phyloP scores from a whole-genome alignment of 257 asterid species.

The Nicotiana tabacum region DNA sequence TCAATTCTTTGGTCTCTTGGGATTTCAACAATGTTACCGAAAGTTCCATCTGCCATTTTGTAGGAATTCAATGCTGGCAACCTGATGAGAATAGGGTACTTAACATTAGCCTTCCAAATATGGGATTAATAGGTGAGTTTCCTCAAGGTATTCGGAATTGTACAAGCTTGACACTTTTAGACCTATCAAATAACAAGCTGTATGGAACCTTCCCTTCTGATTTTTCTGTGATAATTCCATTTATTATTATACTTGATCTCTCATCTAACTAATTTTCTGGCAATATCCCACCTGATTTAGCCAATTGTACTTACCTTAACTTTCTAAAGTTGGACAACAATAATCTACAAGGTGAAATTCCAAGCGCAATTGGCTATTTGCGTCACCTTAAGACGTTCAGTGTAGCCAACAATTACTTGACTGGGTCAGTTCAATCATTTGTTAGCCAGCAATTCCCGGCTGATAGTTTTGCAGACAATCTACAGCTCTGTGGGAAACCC shows the following conservation, averaged over 20 bases:
- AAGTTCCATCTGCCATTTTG: constrained; percentile 16
- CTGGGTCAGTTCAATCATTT: neutral
- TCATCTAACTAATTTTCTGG: constrained; percentile 22
- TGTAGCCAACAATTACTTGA: neutral
- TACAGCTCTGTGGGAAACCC: too few species aligned
- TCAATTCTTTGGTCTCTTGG: constrained; percentile 4
- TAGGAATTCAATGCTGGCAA: constrained; percentile 17
- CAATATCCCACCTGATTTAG: constrained; percentile 10
- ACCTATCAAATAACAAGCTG: neutral
- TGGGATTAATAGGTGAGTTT: too few species aligned
- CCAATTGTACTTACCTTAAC: neutral
- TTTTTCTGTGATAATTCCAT: neutral
- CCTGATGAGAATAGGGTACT: neutral
- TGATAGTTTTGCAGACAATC: neutral
- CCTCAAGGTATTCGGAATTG: too few species aligned
- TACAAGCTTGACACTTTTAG: too few species aligned
- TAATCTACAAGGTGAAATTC: constrained; percentile 9
- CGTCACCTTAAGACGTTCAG: neutral
- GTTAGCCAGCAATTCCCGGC: neutral
- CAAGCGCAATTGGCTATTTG: neutral
- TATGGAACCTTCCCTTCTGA: constrained; percentile 19
- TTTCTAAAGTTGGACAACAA: neutral
- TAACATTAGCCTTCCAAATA: constrained; percentile 12
- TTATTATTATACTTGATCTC: constrained; percentile 11
- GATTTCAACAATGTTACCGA: constrained; percentile 6